These are phyloP conservation scores for Alnus rubra DNA, from an alignment of 306 rosid genomes.

Conservation along the genomic window DNA sequence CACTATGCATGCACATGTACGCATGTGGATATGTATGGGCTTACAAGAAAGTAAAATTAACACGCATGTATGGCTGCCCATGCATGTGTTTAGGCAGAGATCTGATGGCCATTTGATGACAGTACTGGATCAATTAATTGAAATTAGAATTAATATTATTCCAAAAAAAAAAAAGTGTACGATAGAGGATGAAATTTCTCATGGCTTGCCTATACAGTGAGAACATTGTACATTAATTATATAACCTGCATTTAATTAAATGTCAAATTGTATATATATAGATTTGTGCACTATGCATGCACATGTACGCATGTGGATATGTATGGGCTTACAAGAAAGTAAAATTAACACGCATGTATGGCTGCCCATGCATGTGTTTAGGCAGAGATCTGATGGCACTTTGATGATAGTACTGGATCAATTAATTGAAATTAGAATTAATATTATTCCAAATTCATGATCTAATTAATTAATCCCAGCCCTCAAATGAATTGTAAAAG, in stretches of 20 bases:
- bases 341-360: too few species aligned
- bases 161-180: too few species aligned
- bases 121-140: neutral
- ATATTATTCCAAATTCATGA: too few species aligned
- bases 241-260: too few species aligned
- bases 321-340: neutral
- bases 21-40: neutral
- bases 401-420: neutral
- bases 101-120: neutral
- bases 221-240: too few species aligned
- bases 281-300: too few species aligned
- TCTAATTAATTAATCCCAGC: too few species aligned
- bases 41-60: too few species aligned
- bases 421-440: neutral
- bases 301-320: neutral
- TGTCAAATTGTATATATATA: too few species aligned
- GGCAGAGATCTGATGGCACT: neutral
- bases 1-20: neutral
- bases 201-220: too few species aligned
- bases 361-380: neutral
- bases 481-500: too few species aligned
- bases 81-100: constrained; percentile 2
- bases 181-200: too few species aligned
- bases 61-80: neutral
- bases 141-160: neutral